Conservation (phyloP, 2,329 filamentous ascomycete genomes). For the Emergomyces orientalis region DNA sequence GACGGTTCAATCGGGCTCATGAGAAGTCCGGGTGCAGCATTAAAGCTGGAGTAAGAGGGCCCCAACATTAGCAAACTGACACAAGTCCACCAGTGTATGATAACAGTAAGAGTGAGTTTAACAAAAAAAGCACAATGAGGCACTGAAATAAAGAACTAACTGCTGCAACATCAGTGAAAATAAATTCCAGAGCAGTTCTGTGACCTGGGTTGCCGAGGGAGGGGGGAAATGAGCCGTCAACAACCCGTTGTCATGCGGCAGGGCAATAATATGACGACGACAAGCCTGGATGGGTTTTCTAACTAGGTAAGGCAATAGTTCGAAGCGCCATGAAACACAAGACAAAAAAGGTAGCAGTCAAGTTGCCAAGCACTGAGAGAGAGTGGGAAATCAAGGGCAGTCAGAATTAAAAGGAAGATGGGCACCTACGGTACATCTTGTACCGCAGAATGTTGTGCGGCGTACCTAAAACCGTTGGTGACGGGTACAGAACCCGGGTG, state of each 20-base stretch:
- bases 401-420: constrained; percentile 33
- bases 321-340: constrained; percentile 8
- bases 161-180: constrained; percentile 5
- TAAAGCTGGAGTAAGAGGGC: constrained; percentile 39
- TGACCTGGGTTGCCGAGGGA: constrained; percentile 7
- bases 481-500: constrained; percentile 39
- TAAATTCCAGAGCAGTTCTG: constrained; percentile 9
- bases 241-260: background rate
- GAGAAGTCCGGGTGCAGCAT: constrained; percentile 42
- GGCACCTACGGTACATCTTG: constrained; percentile 48
- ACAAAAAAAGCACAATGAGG: constrained; percentile 9
- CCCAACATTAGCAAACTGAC: constrained; percentile 11
- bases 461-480: constrained; percentile 44
- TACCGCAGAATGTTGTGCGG: constrained; percentile 42
- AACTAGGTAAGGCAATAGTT: constrained; percentile 7
- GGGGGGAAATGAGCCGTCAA: background rate
- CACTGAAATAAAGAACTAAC: constrained; percentile 8
- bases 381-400: constrained; percentile 26
- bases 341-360: constrained; percentile 14
- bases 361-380: constrained; percentile 24
- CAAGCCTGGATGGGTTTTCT: background rate
- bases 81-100: constrained; percentile 6
- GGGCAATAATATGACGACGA: background rate
- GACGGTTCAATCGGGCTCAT: constrained; percentile 45
- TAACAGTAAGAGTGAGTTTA: constrained; percentile 6